phyloP scores from a whole-genome alignment of 148 eudicot species.

The Oxyria digyna region DNA sequence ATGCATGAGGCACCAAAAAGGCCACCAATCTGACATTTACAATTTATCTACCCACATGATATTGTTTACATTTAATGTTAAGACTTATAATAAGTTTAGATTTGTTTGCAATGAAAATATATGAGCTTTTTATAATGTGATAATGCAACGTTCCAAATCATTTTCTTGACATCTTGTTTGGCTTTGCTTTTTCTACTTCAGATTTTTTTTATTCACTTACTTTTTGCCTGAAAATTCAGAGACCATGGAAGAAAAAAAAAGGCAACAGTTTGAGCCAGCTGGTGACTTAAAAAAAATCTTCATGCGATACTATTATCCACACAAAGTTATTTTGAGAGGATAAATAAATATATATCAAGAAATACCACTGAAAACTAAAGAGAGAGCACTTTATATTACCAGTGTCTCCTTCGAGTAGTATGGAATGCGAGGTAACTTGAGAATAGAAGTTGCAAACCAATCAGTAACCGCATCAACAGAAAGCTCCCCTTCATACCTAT shows the following conservation, averaged over 20 bases:
- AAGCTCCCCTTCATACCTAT: slow-evolving; percentile 77
- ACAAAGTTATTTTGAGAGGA: neutral
- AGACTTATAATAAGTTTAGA: too few relatives aligned
- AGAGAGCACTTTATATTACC: slow-evolving; percentile 28
- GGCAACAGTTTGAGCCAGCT: neutral
- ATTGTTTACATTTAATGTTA: too few relatives aligned
- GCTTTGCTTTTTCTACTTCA: too few relatives aligned
- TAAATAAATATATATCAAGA: neutral
- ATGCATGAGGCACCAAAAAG: neutral
- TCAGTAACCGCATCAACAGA: slow-evolving; percentile 88
- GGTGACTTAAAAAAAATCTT: neutral
- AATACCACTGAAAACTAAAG: neutral
- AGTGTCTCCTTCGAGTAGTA: slow-evolving; percentile 71
- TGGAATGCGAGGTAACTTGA: slow-evolving; percentile 67
- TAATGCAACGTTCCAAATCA: too few relatives aligned
- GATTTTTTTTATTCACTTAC: too few relatives aligned
- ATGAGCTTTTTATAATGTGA: too few relatives aligned
- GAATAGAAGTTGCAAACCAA: slow-evolving; percentile 67
- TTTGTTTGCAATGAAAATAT: too few relatives aligned
- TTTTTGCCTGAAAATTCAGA: too few relatives aligned
- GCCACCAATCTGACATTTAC: neutral
- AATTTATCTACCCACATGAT: neutral
- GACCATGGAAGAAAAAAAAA: too few relatives aligned
- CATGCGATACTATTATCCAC: neutral
- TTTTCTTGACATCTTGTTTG: too few relatives aligned